A percentile compares a stretch with the other conserved stretches of the same genome.
These are phyloP conservation scores for Chamaenerion angustifolium DNA, from an alignment of 345 rosid genomes.

Conservation along the genomic window DNA sequence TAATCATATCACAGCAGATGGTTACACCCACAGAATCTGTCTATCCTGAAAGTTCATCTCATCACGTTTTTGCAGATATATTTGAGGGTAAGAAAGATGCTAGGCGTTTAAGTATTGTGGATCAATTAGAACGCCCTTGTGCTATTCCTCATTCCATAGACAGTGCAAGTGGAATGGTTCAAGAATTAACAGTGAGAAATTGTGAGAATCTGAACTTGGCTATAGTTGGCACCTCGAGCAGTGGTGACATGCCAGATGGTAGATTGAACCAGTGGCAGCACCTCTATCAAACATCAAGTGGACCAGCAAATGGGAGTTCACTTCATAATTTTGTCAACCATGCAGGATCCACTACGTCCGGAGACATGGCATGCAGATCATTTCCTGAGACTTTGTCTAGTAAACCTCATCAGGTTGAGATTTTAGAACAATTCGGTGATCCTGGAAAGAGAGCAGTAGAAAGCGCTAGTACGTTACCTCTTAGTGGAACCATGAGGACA, in stretches of 20 bases:
- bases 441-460: conserved; percentile 23
- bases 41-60: conserved; percentile 31
- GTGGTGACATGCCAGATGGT: conserved; percentile 33
- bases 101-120: conserved; percentile 14
- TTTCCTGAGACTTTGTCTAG: no score
- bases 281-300: no score
- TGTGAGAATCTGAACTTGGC: conserved; percentile 38
- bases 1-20: conserved; percentile 31
- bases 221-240: conserved; percentile 49
- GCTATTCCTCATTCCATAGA: conserved; percentile 22
- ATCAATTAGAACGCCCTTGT: conserved; percentile 28
- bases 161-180: conserved; percentile 36
- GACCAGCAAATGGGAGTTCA: no score
- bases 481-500: conserved; percentile 41
- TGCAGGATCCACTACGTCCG: conserved; percentile 12
- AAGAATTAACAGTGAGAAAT: conserved; percentile 63
- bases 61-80: conserved; percentile 37
- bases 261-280: conserved; percentile 33
- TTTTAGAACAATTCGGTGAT: conserved; percentile 15
- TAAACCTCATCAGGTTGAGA: conserved; percentile 18
- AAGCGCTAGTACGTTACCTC: conserved; percentile 17
- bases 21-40: conserved; percentile 21
- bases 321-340: no score
- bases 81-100: conserved; percentile 38
- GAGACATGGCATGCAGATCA: background rate